phyloP scores from a whole-genome alignment of 208 protist genomes.

The Wallacemonas sp. region DNA sequence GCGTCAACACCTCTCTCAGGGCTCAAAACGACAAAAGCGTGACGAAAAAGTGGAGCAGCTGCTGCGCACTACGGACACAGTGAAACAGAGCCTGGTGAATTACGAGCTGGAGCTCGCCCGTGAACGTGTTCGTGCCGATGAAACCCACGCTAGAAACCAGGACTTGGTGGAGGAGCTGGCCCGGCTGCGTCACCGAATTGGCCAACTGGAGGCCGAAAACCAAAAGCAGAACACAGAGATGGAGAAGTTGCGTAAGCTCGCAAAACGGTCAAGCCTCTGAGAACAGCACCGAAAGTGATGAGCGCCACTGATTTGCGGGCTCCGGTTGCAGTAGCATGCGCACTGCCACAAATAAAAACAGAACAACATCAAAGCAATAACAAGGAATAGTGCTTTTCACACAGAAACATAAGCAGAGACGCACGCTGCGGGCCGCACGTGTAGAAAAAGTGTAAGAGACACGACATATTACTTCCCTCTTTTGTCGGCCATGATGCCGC shows the following conservation, averaged over 20 bases:
- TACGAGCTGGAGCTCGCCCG: slow-evolving; percentile 79
- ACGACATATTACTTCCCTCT: too few relatives aligned
- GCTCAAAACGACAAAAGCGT: slow-evolving; percentile 27
- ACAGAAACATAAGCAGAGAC: too few relatives aligned
- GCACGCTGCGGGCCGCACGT: too few relatives aligned
- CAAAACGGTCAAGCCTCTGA: slow-evolving; percentile 22
- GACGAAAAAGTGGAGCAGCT: slow-evolving; percentile 34
- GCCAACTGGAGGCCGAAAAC: slow-evolving; percentile 55
- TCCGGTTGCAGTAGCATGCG: too few relatives aligned
- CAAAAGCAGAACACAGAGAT: slow-evolving; percentile 44
- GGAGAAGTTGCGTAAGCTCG: slow-evolving; percentile 51
- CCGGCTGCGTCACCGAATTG: slow-evolving; percentile 45
- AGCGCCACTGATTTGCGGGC: too few relatives aligned
- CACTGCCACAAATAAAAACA: too few relatives aligned
- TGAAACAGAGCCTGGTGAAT: slow-evolving; percentile 61
- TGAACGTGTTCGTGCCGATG: slow-evolving; percentile 59
- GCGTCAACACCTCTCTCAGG: slow-evolving; percentile 34
- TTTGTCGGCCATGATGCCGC: too few relatives aligned
- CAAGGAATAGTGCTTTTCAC: too few relatives aligned
- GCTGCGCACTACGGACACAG: slow-evolving; percentile 27
- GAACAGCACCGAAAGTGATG: not conserved
- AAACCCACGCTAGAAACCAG: slow-evolving; percentile 62
- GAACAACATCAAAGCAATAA: too few relatives aligned
- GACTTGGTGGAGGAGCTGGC: slow-evolving; percentile 69
- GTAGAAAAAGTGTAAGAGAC: too few relatives aligned